A percentile compares a stretch with the other conserved stretches of the same genome.
Evolutionary conservation across 139 green algal species (phyloP).

Genomic region (Zygnema circumcarinatum): DNA sequence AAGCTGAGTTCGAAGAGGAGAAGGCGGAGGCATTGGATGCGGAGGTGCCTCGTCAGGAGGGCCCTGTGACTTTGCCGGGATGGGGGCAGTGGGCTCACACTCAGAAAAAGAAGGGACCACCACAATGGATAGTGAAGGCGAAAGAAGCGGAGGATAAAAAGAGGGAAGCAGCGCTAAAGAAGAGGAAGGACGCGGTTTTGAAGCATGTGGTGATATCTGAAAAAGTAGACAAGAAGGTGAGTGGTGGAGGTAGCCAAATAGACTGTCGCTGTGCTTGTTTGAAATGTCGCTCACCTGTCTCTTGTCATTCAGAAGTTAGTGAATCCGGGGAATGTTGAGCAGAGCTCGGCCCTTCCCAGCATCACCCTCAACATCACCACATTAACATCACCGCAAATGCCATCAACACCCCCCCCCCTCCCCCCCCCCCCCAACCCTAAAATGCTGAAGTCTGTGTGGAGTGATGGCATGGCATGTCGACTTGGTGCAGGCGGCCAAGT

Average conservation of each 20-base stretch:
- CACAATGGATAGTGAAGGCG: slow-evolving; percentile 64
- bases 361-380: too few relatives aligned
- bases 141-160: slow-evolving; percentile 71
- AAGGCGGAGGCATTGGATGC: slow-evolving; percentile 72
- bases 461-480: background rate
- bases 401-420: background rate
- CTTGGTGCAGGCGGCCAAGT: slow-evolving; percentile 68
- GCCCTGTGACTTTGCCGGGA: slow-evolving; percentile 64
- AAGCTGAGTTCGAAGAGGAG: slow-evolving; percentile 83
- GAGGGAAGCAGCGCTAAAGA: slow-evolving; percentile 66
- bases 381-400: too few relatives aligned
- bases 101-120: slow-evolving; percentile 70
- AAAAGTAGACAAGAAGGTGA: slow-evolving; percentile 89
- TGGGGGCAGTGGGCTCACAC: slow-evolving; percentile 87
- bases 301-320: too few relatives aligned
- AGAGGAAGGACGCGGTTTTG: slow-evolving; percentile 80
- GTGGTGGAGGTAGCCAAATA: too few relatives aligned
- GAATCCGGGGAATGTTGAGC: too few relatives aligned
- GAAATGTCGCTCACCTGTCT: too few relatives aligned
- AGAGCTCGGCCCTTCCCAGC: too few relatives aligned
- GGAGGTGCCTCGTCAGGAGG: slow-evolving; percentile 78
- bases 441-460: background rate
- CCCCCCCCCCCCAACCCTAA: slow-evolving; percentile 4
- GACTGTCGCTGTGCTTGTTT: too few relatives aligned
- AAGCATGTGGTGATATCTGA: slow-evolving; percentile 87